Evolutionary conservation across 2,329 filamentous ascomycete genomes (phyloP).

Genomic region (Sphaerulina vaccinii): DNA sequence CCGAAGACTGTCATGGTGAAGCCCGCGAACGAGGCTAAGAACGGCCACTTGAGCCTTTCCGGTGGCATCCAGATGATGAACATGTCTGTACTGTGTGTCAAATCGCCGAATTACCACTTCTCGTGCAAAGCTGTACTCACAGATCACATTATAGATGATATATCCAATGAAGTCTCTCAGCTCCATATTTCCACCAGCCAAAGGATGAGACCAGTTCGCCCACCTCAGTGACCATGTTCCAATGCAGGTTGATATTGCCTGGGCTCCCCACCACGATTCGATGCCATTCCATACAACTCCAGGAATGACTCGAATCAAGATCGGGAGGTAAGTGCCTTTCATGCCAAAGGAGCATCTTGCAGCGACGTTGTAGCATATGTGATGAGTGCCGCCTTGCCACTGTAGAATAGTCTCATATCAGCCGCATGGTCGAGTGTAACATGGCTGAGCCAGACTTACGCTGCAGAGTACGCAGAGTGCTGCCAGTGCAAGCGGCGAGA

Average conservation of each 20-base stretch:
- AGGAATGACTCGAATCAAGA: constrained; percentile 19
- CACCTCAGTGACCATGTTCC: constrained; percentile 17
- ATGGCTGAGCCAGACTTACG: constrained; percentile 2
- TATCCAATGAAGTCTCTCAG: constrained; percentile 21
- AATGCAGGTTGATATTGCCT: constrained; percentile 19
- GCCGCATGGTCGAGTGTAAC: no score
- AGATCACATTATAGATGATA: constrained; percentile 19
- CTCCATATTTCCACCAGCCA: constrained; percentile 19
- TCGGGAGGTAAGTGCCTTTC: constrained; percentile 15
- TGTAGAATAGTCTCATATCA: not conserved
- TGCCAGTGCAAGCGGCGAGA: constrained; percentile 21
- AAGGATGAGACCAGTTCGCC: constrained; percentile 18
- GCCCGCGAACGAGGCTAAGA: constrained; percentile 15
- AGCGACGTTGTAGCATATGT: constrained; percentile 20
- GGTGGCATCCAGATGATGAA: constrained; percentile 19
- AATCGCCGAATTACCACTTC: not conserved
- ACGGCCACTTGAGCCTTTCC: constrained; percentile 17
- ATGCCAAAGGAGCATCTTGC: constrained; percentile 14
- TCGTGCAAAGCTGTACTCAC: not conserved
- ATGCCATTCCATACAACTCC: constrained; percentile 22
- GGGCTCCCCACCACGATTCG: constrained; percentile 19
- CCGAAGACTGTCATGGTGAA: constrained; percentile 19
- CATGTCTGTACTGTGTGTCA: constrained; percentile 2
- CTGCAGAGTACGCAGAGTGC: constrained; percentile 19
- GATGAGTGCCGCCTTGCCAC: constrained; percentile 18